A percentile compares a stretch with the other conserved stretches of the same genome.
These are phyloP conservation scores for Botryotinia globosa DNA, from an alignment of 2,329 filamentous ascomycete genomes.

Conservation along the genomic window DNA sequence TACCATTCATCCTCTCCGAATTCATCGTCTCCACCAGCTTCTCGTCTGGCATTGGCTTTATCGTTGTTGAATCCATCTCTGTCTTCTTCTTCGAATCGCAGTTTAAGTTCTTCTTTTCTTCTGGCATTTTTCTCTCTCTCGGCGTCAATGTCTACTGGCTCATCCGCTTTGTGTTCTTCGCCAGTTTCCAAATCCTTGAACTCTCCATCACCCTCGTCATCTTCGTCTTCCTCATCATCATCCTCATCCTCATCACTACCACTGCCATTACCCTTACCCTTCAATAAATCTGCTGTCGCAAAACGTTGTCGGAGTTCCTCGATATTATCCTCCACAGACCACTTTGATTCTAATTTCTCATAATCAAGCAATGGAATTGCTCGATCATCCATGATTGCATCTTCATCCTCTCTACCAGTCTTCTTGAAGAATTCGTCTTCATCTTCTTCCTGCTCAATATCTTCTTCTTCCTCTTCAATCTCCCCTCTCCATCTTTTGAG, in stretches of 20 bases:
- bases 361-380: slow-evolving; percentile 78
- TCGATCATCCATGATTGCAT: slow-evolving; percentile 70
- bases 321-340: slow-evolving; percentile 76
- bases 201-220: slow-evolving; percentile 72
- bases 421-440: slow-evolving; percentile 65
- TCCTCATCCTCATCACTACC: slow-evolving; percentile 47
- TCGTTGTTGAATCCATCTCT: slow-evolving; percentile 93
- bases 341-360: slow-evolving; percentile 76
- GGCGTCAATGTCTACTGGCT: slow-evolving; percentile 61
- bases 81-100: slow-evolving; percentile 96
- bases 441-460: slow-evolving; percentile 55
- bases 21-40: slow-evolving; percentile 65
- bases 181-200: slow-evolving; percentile 85
- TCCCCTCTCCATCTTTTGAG: slow-evolving; percentile 78
- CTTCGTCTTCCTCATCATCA: slow-evolving; percentile 48
- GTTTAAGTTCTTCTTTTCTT: slow-evolving; percentile 88
- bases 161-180: slow-evolving; percentile 51
- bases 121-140: slow-evolving; percentile 89
- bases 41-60: slow-evolving; percentile 71
- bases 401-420: slow-evolving; percentile 62
- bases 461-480: slow-evolving; percentile 54
- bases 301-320: slow-evolving; percentile 74
- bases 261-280: slow-evolving; percentile 51
- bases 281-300: slow-evolving; percentile 64
- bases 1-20: slow-evolving; percentile 99